Conservation (phyloP, 2,329 filamentous ascomycete species). For the Dothideomycetidae sp. region DNA sequence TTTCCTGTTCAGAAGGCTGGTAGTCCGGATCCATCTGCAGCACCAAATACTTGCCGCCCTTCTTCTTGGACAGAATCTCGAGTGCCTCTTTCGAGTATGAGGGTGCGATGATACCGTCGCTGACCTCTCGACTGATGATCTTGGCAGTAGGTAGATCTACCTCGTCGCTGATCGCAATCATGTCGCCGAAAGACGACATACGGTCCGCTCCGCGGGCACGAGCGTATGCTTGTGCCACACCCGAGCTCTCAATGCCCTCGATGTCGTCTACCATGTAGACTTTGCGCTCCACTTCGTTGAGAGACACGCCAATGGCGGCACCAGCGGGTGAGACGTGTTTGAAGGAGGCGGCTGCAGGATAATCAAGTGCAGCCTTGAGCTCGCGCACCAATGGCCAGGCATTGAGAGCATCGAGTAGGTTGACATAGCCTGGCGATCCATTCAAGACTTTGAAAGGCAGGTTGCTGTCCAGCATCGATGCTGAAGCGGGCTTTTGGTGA, state of each 20-base stretch:
- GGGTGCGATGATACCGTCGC: constrained; percentile 88
- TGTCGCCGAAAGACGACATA: constrained; percentile 96
- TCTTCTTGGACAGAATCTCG: constrained; percentile 92
- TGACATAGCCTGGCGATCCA: constrained; percentile 90
- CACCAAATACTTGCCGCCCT: constrained; percentile 91
- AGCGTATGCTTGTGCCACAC: constrained; percentile 85
- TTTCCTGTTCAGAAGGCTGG: constrained; percentile 59
- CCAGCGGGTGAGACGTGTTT: constrained; percentile 98
- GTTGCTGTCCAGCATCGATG: constrained; percentile 56
- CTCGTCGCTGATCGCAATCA: constrained; percentile 82
- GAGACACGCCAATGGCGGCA: constrained; percentile 79
- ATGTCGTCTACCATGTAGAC: constrained; percentile 99
- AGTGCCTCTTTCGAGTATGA: constrained; percentile 74
- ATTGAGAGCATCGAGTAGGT: constrained; percentile 89
- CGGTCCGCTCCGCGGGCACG: constrained; percentile 90
- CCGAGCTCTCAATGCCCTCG: constrained; percentile 69
- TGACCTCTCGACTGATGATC: constrained; percentile 96
- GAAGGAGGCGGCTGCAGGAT: constrained; percentile 90
- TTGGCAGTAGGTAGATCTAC: constrained; percentile 89
- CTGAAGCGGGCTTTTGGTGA: constrained; percentile 91
- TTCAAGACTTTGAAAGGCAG: constrained; percentile 91
- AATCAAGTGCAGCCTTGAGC: constrained; percentile 72
- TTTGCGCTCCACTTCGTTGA: constrained; percentile 79
- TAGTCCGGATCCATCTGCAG: constrained; percentile 88
- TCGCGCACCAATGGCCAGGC: constrained; percentile 96